Conservation (phyloP, 148 eudicot species). For the Simmondsia chinensis region DNA sequence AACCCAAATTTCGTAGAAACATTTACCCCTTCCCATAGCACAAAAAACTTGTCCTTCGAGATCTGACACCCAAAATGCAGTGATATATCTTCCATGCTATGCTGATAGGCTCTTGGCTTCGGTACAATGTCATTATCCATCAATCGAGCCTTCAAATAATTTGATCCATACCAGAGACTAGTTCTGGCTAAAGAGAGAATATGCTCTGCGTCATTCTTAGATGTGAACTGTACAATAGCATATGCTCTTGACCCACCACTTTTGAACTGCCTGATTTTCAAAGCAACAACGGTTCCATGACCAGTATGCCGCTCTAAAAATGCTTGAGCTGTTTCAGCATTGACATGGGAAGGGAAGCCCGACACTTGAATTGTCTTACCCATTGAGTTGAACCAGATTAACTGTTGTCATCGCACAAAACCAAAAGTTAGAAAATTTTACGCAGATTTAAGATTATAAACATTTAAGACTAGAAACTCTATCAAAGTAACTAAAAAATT, state of each 20-base stretch:
- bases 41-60: constrained; percentile 20
- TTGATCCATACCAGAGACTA: constrained; percentile 23
- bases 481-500: too few relatives aligned
- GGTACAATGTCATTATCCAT: constrained; percentile 35
- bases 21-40: constrained; percentile 13
- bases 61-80: constrained; percentile 38
- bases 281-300: constrained; percentile 22
- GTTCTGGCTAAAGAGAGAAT: constrained; percentile 10
- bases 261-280: constrained; percentile 27
- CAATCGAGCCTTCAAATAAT: constrained; percentile 20
- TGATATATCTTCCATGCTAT: constrained; percentile 8
- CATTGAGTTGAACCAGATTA: constrained; percentile 8
- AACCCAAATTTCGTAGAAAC: constrained; percentile 21
- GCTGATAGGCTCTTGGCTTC: constrained; percentile 20
- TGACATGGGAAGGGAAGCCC: constrained; percentile 28
- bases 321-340: constrained; percentile 16
- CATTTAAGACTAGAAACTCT: too few relatives aligned
- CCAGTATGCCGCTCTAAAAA: constrained; percentile 25
- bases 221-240: constrained; percentile 30
- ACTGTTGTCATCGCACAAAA: constrained; percentile 13
- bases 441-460: too few relatives aligned
- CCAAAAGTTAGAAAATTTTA: too few relatives aligned
- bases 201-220: constrained; percentile 6
- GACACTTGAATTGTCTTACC: constrained; percentile 31
- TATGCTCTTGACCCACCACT: constrained; percentile 18